Base-by-base conservation (phyloP, 345 rosid genomes). In the Eucalyptus caleyi region DNA sequence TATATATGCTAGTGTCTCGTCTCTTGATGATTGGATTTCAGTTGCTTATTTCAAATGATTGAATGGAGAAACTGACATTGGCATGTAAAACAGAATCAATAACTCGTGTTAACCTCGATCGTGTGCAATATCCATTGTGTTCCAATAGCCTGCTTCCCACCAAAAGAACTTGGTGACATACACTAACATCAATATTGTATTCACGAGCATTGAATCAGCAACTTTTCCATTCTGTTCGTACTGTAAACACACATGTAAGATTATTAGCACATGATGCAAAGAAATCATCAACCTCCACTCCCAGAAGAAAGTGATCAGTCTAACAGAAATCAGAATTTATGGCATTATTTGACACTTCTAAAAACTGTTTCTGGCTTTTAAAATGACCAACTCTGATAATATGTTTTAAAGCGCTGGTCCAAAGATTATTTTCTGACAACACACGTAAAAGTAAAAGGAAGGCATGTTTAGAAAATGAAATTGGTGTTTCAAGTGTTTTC, bases 111-210 rank as follows among this genome's bases (percentile, higher is more conserved):
- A 89, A 98, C 99, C 99, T 96, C 99, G 95, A 93, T 98, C 99
- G 87, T 98, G 99, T 32, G 99, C 99, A 77, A 98, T 97, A 89
- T 98, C 99, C 99, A 98, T 98, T 87, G 99, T 96, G 94, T 91
- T 97, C 99, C 97, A 97, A 90, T 97, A 98, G 87, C 99, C 99
- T 91, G 97, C 97, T 94, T 98, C 99, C 99, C 99, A 98, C 99
- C 98, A 97, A 92, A 96, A 98, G 91, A 98, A 98, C 88, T 96
- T 98, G 86, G 99, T 94, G 89, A 97, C 96, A 90, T 97, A 98
- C 88, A 95, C 94, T 91, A 97, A 92, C 99, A 96, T 96, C 93
- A 98, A 90, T 92, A 94, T 92, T 80, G 99, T 98, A 93, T 96
- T 98, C 88, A 98, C 99, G 89, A 97, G 93, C 97, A 98, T 96